Conservation (phyloP, 1,284 basidiomycete species). For the Cryptococcus sp. region DNA sequence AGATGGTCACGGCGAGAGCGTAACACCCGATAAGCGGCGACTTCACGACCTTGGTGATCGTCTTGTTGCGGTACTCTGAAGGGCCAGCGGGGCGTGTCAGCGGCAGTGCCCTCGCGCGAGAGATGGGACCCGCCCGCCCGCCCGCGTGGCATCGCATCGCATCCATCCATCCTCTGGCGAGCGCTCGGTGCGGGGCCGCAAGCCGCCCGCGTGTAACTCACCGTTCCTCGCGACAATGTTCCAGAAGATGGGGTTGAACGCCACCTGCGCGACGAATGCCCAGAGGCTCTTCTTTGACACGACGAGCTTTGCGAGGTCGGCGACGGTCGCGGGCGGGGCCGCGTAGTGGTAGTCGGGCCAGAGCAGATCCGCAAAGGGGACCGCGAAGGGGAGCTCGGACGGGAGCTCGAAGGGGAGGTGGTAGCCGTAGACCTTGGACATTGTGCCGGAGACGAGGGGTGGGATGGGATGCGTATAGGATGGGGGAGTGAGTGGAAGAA, state of each 20-base stretch:
- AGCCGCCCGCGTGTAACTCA: too few relatives aligned
- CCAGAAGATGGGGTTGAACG: slow-evolving; percentile 93
- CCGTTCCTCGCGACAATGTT: slow-evolving; percentile 92
- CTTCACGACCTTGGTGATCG: slow-evolving; percentile 74
- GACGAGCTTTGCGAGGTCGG: slow-evolving; percentile 21
- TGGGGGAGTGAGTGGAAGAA: too few relatives aligned
- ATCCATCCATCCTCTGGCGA: neutral
- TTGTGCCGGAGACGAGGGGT: too few relatives aligned
- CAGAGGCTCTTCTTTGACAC: slow-evolving; percentile 68
- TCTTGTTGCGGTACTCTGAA: slow-evolving; percentile 85
- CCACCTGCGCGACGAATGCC: slow-evolving; percentile 62
- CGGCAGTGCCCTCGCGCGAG: too few relatives aligned
- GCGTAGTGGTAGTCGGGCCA: slow-evolving; percentile 29
- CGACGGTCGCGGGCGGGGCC: neutral
- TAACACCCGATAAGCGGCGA: slow-evolving; percentile 78
- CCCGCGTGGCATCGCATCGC: neutral
- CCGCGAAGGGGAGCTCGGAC: slow-evolving; percentile 22
- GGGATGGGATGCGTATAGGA: too few relatives aligned
- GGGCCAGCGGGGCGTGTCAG: neutral
- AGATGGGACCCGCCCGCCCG: too few relatives aligned
- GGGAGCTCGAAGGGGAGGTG: neutral
- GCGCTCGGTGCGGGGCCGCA: too few relatives aligned
- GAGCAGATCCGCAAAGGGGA: slow-evolving; percentile 28
- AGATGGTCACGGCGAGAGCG: slow-evolving; percentile 84
- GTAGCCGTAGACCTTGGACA: too few relatives aligned